Base-by-base conservation (phyloP, 1,284 basidiomycete genomes). In the Singerocomus inundabilis region DNA sequence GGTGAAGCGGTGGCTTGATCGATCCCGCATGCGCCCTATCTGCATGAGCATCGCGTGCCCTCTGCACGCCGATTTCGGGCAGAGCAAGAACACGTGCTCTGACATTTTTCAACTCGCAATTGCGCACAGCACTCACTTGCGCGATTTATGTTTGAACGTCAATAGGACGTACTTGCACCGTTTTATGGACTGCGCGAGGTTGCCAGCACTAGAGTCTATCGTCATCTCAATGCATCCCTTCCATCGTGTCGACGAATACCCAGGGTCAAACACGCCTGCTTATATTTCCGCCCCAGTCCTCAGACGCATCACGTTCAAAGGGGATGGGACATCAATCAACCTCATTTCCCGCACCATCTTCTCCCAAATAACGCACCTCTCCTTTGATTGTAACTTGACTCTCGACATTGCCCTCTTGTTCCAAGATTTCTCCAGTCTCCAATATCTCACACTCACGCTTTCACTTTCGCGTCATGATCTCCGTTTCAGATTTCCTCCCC, bases 321-420 rank as follows among this genome's bases (percentile, higher is more conserved):
- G 64, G 11, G 24, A 46, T 11, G 53, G 32, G 15, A n/a, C 49
- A 8, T 49, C 52, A 2, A 50, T 48, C 34, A 28, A 41, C 30
- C 26, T 65, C 44, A 32, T 67, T 30, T 56, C 64, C 1, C 61
- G 35, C 8, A 16, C 32, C 40, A 28, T 60, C 32, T 54, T 56
- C 3, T 26, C 52, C 4, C 62, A 64, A 12, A 52, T 65, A 26
- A 60, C 66, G 1, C 52, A 58, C 37, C 64, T 66, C 40, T 50
- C 54, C 24, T 43, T 70, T 9, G 59, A 67, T 33, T 55, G 53
- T 28, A 18, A 44, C 38, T 36, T 49, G 41, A 46, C 49, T 11
- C 49, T 55, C 35, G 55, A 66, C 26, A 44, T 62, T 30, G 44
- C 51, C 21, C 29, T 43, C 21, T 32, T 67, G 18, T 57, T 64